These are phyloP conservation scores for Rosa chinensis DNA, from an alignment of 306 rosid species.

Conservation along the genomic window DNA sequence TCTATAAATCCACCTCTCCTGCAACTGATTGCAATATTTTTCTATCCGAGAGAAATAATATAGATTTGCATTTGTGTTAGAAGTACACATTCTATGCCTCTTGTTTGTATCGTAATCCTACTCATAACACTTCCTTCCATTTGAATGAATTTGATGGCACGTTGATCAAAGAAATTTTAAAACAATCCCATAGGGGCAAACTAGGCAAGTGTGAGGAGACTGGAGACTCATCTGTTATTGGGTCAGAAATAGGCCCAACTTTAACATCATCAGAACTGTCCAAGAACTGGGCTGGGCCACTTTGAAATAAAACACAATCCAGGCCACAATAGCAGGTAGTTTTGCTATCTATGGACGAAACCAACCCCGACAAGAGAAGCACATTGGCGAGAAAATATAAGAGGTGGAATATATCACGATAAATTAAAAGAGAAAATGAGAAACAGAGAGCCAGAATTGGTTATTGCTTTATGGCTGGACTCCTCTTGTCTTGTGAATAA, in stretches of 20 bases:
- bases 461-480: constrained; percentile 22
- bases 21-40: too few relatives aligned
- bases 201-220: too few relatives aligned
- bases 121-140: too few relatives aligned
- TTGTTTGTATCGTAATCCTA: too few relatives aligned
- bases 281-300: not conserved
- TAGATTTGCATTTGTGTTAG: too few relatives aligned
- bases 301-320: not conserved
- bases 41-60: too few relatives aligned
- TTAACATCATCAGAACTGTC: not conserved
- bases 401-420: constrained; percentile 19
- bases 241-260: not conserved
- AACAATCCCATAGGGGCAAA: too few relatives aligned
- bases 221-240: not conserved
- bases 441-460: not conserved
- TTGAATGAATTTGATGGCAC: too few relatives aligned
- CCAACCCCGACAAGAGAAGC: not conserved
- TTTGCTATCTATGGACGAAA: not conserved
- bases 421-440: constrained; percentile 3
- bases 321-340: not conserved
- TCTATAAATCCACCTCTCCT: too few relatives aligned
- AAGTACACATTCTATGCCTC: too few relatives aligned
- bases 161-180: too few relatives aligned
- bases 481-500: constrained; percentile 26
- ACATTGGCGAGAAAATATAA: not conserved